These are phyloP conservation scores for Rhodotorula glutinis DNA, from an alignment of 1,284 basidiomycete species.

Conservation along the genomic window DNA sequence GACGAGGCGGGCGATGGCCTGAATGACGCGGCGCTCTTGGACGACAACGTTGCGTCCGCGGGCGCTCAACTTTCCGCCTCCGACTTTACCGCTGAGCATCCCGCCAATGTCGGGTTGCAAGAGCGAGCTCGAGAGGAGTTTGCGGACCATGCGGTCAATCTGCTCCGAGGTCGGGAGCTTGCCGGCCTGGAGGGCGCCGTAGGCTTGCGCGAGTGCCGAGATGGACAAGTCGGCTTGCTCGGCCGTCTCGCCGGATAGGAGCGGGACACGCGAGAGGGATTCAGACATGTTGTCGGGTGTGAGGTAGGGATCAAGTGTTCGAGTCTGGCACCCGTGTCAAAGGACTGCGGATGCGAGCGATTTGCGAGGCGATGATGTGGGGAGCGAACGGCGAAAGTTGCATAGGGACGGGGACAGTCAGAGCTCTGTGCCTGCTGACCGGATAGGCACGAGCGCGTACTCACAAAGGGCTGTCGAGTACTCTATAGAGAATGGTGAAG, in stretches of 20 bases:
- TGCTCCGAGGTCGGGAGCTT: slow-evolving; percentile 50
- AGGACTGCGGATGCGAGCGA: background rate
- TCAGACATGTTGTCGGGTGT: slow-evolving; percentile 11
- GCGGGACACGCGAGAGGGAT: slow-evolving; percentile 19
- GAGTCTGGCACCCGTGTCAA: no score
- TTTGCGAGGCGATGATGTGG: slow-evolving; percentile 2
- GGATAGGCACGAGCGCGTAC: no score
- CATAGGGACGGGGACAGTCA: background rate
- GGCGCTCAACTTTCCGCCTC: slow-evolving; percentile 44
- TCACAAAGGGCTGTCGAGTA: background rate
- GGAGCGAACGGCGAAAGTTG: background rate
- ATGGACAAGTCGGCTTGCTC: slow-evolving; percentile 28
- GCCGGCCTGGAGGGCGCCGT: slow-evolving; percentile 49
- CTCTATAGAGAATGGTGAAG: background rate
- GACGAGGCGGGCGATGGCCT: slow-evolving; percentile 46
- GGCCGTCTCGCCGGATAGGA: slow-evolving; percentile 12
- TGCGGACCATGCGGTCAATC: slow-evolving; percentile 46
- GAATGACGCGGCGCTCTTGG: slow-evolving; percentile 46
- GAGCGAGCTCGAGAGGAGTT: slow-evolving; percentile 46
- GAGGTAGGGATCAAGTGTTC: no score
- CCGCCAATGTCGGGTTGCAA: slow-evolving; percentile 47
- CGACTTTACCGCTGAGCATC: slow-evolving; percentile 23
- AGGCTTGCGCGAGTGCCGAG: slow-evolving; percentile 30
- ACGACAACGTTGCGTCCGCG: slow-evolving; percentile 48
- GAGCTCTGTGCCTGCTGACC: no score